Base-by-base conservation (phyloP, 805 yeast genomes). In the Cyberlindnera euphorbiae region DNA sequence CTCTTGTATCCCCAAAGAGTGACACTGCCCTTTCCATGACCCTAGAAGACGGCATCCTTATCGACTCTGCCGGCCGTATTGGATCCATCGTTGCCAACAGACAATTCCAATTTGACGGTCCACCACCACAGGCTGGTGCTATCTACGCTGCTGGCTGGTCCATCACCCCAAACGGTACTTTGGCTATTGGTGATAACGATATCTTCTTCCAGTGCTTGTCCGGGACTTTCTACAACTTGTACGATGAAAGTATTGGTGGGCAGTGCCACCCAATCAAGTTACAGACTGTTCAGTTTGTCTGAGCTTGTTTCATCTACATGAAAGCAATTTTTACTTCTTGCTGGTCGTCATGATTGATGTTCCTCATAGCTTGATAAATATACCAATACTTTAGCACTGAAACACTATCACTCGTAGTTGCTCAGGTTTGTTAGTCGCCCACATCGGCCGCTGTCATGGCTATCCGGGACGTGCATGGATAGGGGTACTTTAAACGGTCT, bases 101-200 rank as follows among this genome's bases (percentile, higher is more conserved):
- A 69, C 90, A 82, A 67, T 82, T 82, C 75, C 90, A 82, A 67
- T 82, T 82, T 54, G 90, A 82, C 60, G 89, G 89, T 56, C 87
- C 87, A 42, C 83, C 85, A 65, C 88, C 89, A 55, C 90, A 82
- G 69, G 85, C 82, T 22, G 84, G 83, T 61, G 71, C 83, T 40
- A 71, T 77, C 58, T 76, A 73, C 58, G 83, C 85, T 49, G 77
- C 73, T 38, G 84, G 85, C 46, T 78, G 85, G 85, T 58, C 69
- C 32, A 57, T 66, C 45, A 60, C 68, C 35, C 72, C 70, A 45
- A 79, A 72, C 18, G 75, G 75, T 59, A 57, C 64, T 63, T 71
- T 81, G 53, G 85, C 85, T 24, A 61, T 81, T 44, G 88, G 87
- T 62, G 62, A 64, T 50, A 53, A 60, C 28, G 75, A 75, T 41